A percentile compares a stretch with the other conserved stretches of the same genome.
Evolutionary conservation across 805 yeast species (phyloP).

Genomic region (Yamadazyma insecticola): DNA sequence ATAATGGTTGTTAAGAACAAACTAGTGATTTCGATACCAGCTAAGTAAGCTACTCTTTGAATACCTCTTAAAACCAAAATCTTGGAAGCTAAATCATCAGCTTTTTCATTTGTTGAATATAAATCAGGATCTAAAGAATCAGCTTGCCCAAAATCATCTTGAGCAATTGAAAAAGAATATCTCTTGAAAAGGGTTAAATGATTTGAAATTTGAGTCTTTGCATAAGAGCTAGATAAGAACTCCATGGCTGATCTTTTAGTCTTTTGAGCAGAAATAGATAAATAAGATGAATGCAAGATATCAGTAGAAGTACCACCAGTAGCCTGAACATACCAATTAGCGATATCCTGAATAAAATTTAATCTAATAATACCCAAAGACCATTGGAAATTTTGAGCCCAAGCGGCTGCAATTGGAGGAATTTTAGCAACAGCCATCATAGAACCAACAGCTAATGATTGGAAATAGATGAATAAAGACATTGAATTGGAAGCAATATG

Average conservation of each 20-base stretch:
- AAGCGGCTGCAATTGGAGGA: slow-evolving; percentile 96
- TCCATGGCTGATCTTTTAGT: slow-evolving; percentile 23
- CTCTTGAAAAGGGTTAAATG: slow-evolving; percentile 13
- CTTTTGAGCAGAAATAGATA: slow-evolving; percentile 86
- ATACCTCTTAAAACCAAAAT: slow-evolving; percentile 86
- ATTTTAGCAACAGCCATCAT: slow-evolving; percentile 92
- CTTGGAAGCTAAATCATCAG: slow-evolving; percentile 52
- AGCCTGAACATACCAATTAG: slow-evolving; percentile 91
- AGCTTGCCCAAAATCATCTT: slow-evolving; percentile 42
- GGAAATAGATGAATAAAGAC: slow-evolving; percentile 90
- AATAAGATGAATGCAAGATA: slow-evolving; percentile 56
- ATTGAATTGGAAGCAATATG: slow-evolving; percentile 96
- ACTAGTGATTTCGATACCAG: slow-evolving; percentile 81
- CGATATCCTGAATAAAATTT: slow-evolving; percentile 72
- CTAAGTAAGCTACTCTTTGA: slow-evolving; percentile 81
- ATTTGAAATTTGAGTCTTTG: slow-evolving; percentile 7
- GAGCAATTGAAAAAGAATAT: slow-evolving; percentile 23
- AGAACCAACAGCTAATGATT: slow-evolving; percentile 82
- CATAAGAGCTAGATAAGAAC: slow-evolving; percentile 10
- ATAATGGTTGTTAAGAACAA: slow-evolving; percentile 83
- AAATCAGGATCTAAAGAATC: slow-evolving; percentile 41
- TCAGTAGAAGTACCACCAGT: slow-evolving; percentile 90
- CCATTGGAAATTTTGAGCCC: slow-evolving; percentile 98
- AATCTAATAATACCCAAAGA: slow-evolving; percentile 84
- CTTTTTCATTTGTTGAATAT: slow-evolving; percentile 71